These are phyloP conservation scores for Aspergillus ruber DNA, from an alignment of 2,329 filamentous ascomycete species.

Conservation along the genomic window DNA sequence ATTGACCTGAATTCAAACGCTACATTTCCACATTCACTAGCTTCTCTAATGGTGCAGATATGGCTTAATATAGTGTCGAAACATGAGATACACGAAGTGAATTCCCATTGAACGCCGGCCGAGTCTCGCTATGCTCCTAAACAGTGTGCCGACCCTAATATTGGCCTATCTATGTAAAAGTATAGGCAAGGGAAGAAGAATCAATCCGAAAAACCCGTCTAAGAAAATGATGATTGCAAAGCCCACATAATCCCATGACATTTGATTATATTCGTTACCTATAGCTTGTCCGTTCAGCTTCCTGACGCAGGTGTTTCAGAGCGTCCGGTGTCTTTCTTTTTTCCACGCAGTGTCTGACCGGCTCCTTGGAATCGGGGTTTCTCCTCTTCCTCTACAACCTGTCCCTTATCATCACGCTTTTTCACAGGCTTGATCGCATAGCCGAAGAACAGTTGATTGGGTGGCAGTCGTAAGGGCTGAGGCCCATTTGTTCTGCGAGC, in stretches of 20 bases:
- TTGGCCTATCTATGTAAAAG: too few species aligned
- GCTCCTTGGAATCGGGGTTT: constrained; percentile 75
- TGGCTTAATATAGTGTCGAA: too few species aligned
- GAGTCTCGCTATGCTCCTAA: too few species aligned
- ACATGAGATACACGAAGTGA: too few species aligned
- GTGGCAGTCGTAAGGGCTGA: constrained; percentile 73
- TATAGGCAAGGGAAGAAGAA: not conserved
- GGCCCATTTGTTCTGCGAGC: constrained; percentile 63
- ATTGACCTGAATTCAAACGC: too few species aligned
- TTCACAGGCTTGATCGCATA: constrained; percentile 88
- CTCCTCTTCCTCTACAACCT: constrained; percentile 54
- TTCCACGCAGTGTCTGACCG: constrained; percentile 71
- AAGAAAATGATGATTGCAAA: constrained; percentile 4
- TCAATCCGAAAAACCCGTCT: too few species aligned
- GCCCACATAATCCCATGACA: constrained; percentile 13
- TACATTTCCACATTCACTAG: too few species aligned
- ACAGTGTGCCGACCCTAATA: too few species aligned
- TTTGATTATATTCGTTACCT: constrained; percentile 12
- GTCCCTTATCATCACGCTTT: constrained; percentile 62
- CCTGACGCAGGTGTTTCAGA: constrained; percentile 32
- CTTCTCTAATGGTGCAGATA: too few species aligned
- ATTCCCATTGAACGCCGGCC: too few species aligned
- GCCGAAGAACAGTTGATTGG: constrained; percentile 93
- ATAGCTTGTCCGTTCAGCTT: constrained; percentile 25
- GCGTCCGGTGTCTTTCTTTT: constrained; percentile 55